Evolutionary conservation across 306 rosid species (phyloP), one percentile per base, ranked within the genome.

Genomic region (Prunus salicina): DNA sequence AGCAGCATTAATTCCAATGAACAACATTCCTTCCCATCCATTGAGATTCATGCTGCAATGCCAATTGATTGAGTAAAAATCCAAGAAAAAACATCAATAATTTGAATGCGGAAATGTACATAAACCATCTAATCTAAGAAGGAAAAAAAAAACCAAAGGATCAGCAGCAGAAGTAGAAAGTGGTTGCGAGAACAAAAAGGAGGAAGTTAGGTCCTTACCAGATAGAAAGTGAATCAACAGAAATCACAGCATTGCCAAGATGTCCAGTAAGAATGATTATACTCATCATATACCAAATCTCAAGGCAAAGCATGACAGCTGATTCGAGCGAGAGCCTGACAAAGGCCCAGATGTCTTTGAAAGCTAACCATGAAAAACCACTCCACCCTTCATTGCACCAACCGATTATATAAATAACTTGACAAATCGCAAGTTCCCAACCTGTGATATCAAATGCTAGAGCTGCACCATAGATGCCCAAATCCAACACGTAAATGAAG

Each of bases 331-430:
- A 94, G n/a, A 94, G 96, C 84, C 85, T 82, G 50, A 90, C 86
- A 80, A 94, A 92, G 25, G 89, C 87, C 97, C 97, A 92, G 2
- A 94, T 85, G 73, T 90, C 98, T 71, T 86, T 85, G 64, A 94
- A 80, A 13, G 98, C 98, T 58, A 67, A 14, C 93, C 90, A 82
- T 6, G 97, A 79, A 12, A 87, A 77, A 12, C 97, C 98, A 50
- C 58, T 83, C 98, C 98, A 92, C 12, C 91, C 96, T 76, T 95
- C 96, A 64, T 87, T 83, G 83, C 98, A 92, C 97, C 98, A 92
- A 14, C 69, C 83, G 1, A 90, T 14, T 49, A 90, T 90, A 80
- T 95, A 95, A 74, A 80, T 72, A 82, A 87, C 82, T 71, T 95
- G 96, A 64, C 90, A 86, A 80, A 79, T 19, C 16, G 86, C 77